Evolutionary conservation across 345 rosid genomes (phyloP).

Genomic region (Reutealis trisperma): DNA sequence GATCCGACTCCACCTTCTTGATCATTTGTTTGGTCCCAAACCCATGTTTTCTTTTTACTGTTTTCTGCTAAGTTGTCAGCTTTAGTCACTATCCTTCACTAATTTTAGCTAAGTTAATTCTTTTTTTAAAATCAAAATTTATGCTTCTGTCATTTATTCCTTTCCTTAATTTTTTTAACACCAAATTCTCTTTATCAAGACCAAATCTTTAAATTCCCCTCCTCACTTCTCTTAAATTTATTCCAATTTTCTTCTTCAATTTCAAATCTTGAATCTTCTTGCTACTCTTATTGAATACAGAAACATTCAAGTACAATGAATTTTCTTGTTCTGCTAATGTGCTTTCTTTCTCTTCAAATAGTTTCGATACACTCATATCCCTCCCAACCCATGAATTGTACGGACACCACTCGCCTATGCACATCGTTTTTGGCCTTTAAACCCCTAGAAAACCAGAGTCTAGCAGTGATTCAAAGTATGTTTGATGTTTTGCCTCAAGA

Average conservation of each 20-base stretch:
- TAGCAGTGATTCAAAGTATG: conserved; percentile 81
- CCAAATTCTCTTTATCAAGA: not conserved
- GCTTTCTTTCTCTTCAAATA: conserved; percentile 25
- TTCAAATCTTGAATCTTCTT: conserved; percentile 10
- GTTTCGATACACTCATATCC: conserved; percentile 35
- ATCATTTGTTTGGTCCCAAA: not conserved
- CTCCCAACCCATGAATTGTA: conserved; percentile 71
- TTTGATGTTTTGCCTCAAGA: conserved; percentile 73
- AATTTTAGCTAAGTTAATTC: not conserved
- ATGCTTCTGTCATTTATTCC: not conserved
- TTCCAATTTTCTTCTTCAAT: not conserved
- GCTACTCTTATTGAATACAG: not conserved
- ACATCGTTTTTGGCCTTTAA: conserved; percentile 83
- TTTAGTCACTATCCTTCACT: not conserved
- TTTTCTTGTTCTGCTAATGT: conserved; percentile 24
- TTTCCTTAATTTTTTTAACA: not conserved
- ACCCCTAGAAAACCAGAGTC: conserved; percentile 59
- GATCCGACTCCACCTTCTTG: conserved; percentile 5
- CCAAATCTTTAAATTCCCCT: not conserved
- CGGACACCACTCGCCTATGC: conserved; percentile 81
- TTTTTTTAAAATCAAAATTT: not conserved
- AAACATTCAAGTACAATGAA: conserved; percentile 29
- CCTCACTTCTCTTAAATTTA: not conserved
- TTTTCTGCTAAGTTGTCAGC: not conserved
- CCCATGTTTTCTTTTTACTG: not conserved